Evolutionary conservation across 2,329 filamentous ascomycete species (phyloP), one percentile per base, ranked within the genome.

Genomic region (Sporothrix pseudoabietina): DNA sequence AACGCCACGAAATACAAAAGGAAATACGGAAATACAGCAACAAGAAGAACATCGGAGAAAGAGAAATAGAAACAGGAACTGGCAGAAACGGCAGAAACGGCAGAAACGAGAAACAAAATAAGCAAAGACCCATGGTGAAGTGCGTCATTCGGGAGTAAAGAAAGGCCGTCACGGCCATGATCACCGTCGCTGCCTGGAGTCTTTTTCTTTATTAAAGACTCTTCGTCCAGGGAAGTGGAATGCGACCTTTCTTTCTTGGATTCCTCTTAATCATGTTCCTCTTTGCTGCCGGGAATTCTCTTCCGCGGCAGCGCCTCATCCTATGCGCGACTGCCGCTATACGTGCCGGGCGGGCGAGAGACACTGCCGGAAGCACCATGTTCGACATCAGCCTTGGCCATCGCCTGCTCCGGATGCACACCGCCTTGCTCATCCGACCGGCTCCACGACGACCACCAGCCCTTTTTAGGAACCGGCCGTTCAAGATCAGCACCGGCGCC

Each of bases 21-120:
- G 52, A 74, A 72, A 74, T 74, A 69, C 69, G 65, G 70, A 49
- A 71, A 73, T 69, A 69, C 35, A 54, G 10, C 26, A 16, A 44
- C 39, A 32, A 10, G 39, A 16, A 44, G 30, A 32, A 19, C 39
- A 55, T 41, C n/a, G 26, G 16, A 35, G 26, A 14, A 41, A n/a
- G 14, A 30, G 14, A 52, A 66, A 32, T 39, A 22, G 19, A 65
- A 73, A 55, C 16, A 7, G 16, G 12, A 57, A 44, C 8, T 7
- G 19, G 19, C 1, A 2, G 16, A 12, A 55, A 55, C 52, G n/a
- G 8, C 19, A n/a, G n/a, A n/a, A n/a, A n/a, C 35, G 35, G 8
- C 35, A 35, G 5, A 71, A 22, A 26, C 16, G 26, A 55, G 71
- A 52, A 52, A 63, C 7, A 19, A 49, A 57, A 52, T 49, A 54